Base-by-base conservation (phyloP, 2,329 filamentous ascomycete species). In the Trichoderma guizhouense region DNA sequence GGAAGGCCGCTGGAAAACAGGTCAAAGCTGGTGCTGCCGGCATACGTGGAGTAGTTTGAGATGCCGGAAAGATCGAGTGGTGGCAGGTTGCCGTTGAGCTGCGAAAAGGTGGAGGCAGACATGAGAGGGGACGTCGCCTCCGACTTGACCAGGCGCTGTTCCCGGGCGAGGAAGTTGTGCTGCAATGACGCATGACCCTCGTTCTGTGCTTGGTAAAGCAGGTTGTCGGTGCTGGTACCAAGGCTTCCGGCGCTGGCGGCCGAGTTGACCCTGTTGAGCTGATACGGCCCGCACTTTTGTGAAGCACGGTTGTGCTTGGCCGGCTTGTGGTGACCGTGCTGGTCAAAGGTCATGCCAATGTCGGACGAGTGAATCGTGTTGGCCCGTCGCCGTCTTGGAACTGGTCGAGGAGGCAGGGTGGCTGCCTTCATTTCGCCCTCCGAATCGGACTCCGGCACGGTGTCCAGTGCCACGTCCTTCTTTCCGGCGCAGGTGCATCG, bases 401-500 rank as follows among this genome's bases (percentile, higher is more conserved):
- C 80, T 77, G 76, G 82, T 76, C 86, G 87, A 71, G 84, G 80
- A 74, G 79, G 79, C 73, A 79, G 74, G 39, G 74, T 74, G 70
- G 76, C 74, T 55, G 75, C 71, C 30, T 76, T 73, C 61, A 80
- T 77, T 70, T 86, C 84, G 73, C 83, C 81, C 74, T 90, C 86
- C 73, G 88, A 87, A 77, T 90, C 87, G 73, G 88, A 89, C 79
- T 92, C 90, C 69, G 88, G 89, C 18, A 91, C 89, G 2, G 89
- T 87, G 76, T 91, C 89, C 72, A 91, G 85, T 74, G 75, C 77
- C 61, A 83, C 82, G 77, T 91, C 89, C 80, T 89, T 90, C 82
- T 91, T 91, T 78, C 87, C 81, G 71, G 85, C 85, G 80, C 90
- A 92, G 69, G 88, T 88, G 83, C 90, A 92, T 76, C 87, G 87